A percentile compares a stretch with the other conserved stretches of the same genome.
These are phyloP conservation scores for Suhomyces pyralidae DNA, from an alignment of 805 yeast genomes.

Conservation along the genomic window DNA sequence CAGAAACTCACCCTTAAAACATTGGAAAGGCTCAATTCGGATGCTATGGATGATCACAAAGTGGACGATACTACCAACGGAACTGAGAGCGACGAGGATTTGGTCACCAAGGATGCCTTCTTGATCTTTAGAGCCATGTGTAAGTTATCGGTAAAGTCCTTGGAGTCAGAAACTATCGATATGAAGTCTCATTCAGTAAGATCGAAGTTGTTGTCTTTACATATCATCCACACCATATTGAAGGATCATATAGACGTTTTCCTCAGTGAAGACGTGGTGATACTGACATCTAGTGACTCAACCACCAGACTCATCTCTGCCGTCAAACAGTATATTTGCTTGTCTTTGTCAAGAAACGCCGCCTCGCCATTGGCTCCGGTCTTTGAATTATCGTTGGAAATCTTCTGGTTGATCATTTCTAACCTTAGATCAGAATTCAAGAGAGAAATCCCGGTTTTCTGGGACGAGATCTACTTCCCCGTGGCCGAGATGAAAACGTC, in stretches of 20 bases:
- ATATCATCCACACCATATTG: slow-evolving; percentile 80
- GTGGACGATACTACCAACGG: slow-evolving; percentile 40
- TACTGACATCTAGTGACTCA: slow-evolving; percentile 47
- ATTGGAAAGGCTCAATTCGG: slow-evolving; percentile 55
- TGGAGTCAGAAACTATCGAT: slow-evolving; percentile 74
- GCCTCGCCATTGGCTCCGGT: slow-evolving; percentile 90
- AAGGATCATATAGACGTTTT: slow-evolving; percentile 84
- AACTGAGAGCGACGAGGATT: slow-evolving; percentile 57
- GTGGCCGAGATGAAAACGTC: slow-evolving; percentile 89
- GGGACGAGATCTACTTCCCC: slow-evolving; percentile 91
- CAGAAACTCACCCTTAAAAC: slow-evolving; percentile 55
- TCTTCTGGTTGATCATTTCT: slow-evolving; percentile 84
- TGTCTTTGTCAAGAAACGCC: slow-evolving; percentile 84
- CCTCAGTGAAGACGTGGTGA: slow-evolving; percentile 52
- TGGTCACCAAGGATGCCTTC: slow-evolving; percentile 85
- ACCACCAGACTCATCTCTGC: slow-evolving; percentile 70
- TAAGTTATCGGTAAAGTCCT: slow-evolving; percentile 78
- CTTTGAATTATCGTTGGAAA: slow-evolving; percentile 86
- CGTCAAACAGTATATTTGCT: slow-evolving; percentile 77
- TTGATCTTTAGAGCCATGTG: slow-evolving; percentile 93
- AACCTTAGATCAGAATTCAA: slow-evolving; percentile 86
- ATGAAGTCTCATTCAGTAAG: slow-evolving; percentile 91
- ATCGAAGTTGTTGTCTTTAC: slow-evolving; percentile 84
- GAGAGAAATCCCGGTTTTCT: slow-evolving; percentile 88
- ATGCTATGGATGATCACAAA: slow-evolving; percentile 45